Base-by-base conservation (phyloP, 106 monocot genomes). In the Dendrobium chrysotoxum region DNA sequence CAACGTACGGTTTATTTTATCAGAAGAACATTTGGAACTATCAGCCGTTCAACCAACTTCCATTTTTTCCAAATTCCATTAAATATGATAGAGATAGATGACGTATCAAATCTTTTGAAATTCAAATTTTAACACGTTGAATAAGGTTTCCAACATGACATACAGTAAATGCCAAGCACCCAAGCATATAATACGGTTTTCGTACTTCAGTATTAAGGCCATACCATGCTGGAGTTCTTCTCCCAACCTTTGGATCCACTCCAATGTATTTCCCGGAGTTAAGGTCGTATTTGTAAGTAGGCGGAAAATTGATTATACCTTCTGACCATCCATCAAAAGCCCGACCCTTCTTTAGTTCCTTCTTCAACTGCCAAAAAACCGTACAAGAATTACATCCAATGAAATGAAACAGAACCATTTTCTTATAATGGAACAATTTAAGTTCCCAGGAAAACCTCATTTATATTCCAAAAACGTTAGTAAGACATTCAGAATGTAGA, bases 261-360 rank as follows among this genome's bases (percentile, higher is more conserved):
- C 88, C 85, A 41, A 82, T 76, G 80, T 98, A 98, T 26, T 82
- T 87, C 11, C 55, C 86, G 21, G 98, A 91, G 77, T 88, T 91
- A 17, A 86, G 35, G 53, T 88, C 91, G 54, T 92, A 98, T 79
- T 98, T 98, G 57, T 95, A 98, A 3, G 98, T 98, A 2, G 98
- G 98, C 5, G 95, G 87, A 50, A 98, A 98, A 72, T 92, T 79
- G 16, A 98, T 47, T 72, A 81, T 79, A 21, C 98, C 98, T 84
- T 98, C 98, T 7, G 87, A 86, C 94, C 95, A 98, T 30, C 95
- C 95, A 82, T 94, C 98, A 68, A 98, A 98, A 39, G 88, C 95
- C 10, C 86, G 85, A 0, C 92, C 92, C 82, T 92, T 95, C 78
- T 72, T 91, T 50, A 98, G 78, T 87, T 95, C 95, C 5, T 78